These are phyloP conservation scores for Colletotrichum simmondsii DNA, from an alignment of 2,329 filamentous ascomycete genomes.

Conservation along the genomic window DNA sequence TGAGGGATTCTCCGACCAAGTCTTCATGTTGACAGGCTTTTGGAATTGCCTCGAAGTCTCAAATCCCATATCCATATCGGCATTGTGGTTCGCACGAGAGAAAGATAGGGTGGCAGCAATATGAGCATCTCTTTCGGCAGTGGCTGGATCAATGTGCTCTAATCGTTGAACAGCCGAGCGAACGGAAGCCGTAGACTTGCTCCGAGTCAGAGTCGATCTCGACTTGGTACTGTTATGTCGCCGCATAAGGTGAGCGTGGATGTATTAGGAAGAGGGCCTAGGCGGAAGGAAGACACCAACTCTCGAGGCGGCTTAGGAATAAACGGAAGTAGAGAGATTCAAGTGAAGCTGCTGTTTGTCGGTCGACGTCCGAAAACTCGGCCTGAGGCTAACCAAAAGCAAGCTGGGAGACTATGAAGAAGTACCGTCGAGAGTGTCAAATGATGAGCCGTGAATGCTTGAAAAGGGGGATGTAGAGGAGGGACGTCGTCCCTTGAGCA, in stretches of 20 bases:
- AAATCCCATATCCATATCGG: constrained; percentile 46
- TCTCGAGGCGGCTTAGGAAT: constrained; percentile 15
- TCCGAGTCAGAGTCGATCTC: constrained; percentile 56
- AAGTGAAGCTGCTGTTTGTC: constrained; percentile 32
- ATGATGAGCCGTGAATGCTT: not conserved
- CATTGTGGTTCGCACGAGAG: constrained; percentile 58
- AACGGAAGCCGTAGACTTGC: constrained; percentile 59
- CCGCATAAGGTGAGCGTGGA: constrained; percentile 52
- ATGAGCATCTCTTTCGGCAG: constrained; percentile 68
- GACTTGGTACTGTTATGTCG: constrained; percentile 59
- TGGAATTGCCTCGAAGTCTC: constrained; percentile 17
- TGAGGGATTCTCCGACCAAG: not conserved
- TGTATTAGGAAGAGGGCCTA: not conserved
- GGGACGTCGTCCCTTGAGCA: not conserved
- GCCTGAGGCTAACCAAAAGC: constrained; percentile 33
- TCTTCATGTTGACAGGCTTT: not conserved
- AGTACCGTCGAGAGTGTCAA: not conserved
- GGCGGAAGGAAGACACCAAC: not conserved
- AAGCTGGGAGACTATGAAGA: constrained; percentile 12
- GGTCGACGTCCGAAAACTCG: not conserved
- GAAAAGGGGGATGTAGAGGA: not conserved
- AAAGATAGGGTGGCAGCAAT: constrained; percentile 72
- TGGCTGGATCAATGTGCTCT: constrained; percentile 59
- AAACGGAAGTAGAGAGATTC: constrained; percentile 30
- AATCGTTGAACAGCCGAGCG: constrained; percentile 53